These are phyloP conservation scores for Musa itinerans DNA, from an alignment of 176 grass and related monocot species.

Conservation along the genomic window DNA sequence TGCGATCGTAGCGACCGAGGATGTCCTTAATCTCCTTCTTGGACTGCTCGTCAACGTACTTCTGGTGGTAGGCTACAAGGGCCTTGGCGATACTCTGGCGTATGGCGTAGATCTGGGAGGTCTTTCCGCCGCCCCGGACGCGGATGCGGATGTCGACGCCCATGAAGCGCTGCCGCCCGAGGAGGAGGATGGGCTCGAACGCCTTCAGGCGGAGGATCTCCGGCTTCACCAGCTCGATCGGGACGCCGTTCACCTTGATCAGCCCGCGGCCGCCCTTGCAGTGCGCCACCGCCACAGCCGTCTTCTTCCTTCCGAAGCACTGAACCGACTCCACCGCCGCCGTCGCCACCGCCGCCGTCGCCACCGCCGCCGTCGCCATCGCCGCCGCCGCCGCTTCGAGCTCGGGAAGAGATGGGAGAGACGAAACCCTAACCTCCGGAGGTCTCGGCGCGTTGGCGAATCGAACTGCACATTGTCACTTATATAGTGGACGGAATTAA, in stretches of 20 bases:
- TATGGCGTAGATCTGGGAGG: constrained; percentile 6
- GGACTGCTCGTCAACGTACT: constrained; percentile 12
- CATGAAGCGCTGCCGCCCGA: constrained; percentile 4
- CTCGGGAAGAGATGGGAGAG: not conserved
- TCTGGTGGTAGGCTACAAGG: constrained; percentile 6
- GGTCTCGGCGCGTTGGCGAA: too few relatives aligned
- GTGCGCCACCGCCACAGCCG: constrained; percentile 2
- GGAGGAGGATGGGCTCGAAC: constrained; percentile 6
- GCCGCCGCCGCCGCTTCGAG: not conserved
- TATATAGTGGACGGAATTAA: not conserved
- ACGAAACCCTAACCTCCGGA: not conserved
- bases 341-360: not conserved
- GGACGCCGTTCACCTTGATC: constrained; percentile 10
- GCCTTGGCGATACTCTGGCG: constrained; percentile 12
- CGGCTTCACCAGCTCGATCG: constrained; percentile 12
- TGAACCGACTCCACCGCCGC: constrained; percentile 2
- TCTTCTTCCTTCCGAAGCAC: constrained; percentile 5
- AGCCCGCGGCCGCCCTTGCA: constrained; percentile 3
- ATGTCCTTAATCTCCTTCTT: constrained; percentile 11
- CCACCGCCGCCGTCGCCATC: too few relatives aligned
- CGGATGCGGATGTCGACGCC: constrained; percentile 7
- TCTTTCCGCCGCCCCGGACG: not conserved
- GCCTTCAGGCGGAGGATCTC: constrained; percentile 7
- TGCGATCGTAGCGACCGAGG: constrained; percentile 1
- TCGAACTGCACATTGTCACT: too few relatives aligned